Conservation (phyloP, 2,329 filamentous ascomycete species). For the Monilinia aucupariae region DNA sequence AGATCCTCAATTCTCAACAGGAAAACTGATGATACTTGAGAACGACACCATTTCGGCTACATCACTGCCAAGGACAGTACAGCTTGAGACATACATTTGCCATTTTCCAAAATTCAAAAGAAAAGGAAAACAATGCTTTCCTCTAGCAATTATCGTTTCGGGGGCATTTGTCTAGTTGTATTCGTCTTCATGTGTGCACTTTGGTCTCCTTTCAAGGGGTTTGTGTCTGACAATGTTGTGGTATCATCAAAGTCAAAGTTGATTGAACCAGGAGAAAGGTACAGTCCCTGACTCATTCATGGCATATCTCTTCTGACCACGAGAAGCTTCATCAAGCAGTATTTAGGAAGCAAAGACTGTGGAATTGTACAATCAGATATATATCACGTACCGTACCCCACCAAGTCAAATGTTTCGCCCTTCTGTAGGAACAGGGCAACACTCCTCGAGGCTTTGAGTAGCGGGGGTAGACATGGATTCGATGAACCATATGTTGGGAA, state of each 20-base stretch:
- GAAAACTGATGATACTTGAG: not conserved
- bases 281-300: not conserved
- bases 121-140: constrained; percentile 7
- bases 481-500: constrained; percentile 37
- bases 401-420: constrained; percentile 19
- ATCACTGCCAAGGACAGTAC: not conserved
- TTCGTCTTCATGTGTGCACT: constrained; percentile 10
- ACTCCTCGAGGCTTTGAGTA: constrained; percentile 39
- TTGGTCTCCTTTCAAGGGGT: constrained; percentile 6
- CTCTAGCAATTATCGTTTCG: constrained; percentile 10
- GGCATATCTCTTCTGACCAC: not conserved
- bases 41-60: not conserved
- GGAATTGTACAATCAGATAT: constrained; percentile 24
- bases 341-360: constrained; percentile 27
- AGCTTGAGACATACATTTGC: not conserved
- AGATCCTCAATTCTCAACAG: not conserved
- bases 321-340: constrained; percentile 23
- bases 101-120: not conserved
- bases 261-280: constrained; percentile 23
- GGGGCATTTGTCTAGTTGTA: not conserved
- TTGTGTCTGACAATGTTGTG: not conserved
- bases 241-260: not conserved
- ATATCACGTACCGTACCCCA: constrained; percentile 23
- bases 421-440: constrained; percentile 31
- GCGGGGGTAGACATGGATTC: constrained; percentile 39